Base-by-base conservation (phyloP, 768 basidiomycete genomes). In the Mycena olivaceomarginata region DNA sequence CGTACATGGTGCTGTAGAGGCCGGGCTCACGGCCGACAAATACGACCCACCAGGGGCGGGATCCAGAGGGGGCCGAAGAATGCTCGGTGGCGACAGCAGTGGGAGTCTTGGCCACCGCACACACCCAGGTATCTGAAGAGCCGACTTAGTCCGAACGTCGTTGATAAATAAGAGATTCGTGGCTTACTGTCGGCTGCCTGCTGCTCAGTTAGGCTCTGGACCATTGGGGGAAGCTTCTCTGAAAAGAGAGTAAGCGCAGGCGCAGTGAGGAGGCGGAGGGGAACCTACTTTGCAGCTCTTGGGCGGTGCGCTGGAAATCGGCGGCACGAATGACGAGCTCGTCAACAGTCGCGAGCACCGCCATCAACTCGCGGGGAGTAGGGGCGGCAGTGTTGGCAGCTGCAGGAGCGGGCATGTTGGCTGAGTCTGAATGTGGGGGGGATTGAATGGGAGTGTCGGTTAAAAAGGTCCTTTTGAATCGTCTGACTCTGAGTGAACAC, bases 1-100 rank as follows among this genome's bases (percentile, higher is more conserved):
- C 57, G 11, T 59, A 59, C 57, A 59, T 25, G 18, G 57, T 59
- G 25, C 25, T 59, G 57, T 59, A 59, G 57, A 59, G 57, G 57
- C 57, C 57, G 25, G 57, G 57, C 57, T 59, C 57, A 10, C 57
- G 57, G n/a, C 22, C 25, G 25, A 59, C 18, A 7, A 4, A 59
- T 25, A 31, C 12, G 22, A 59, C 25, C 57, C 57, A 25, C 25
- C 57, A 59, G 57, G 20, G 53, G 57, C 57, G 25, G 18, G 22
- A 6, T 3, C 57, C 53, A 8, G n/a, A 8, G 9, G 53, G n/a
- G 22, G 15, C 15, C 5, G 20, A 9, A 0, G 57, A 22, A 15
- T 59, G 57, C 25, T 59, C 25, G 25, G 57, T 25, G 5, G 8
- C 25, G 10, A 59, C 57, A 10, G 31, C 25, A 11, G 22, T 12